Evolutionary conservation across 768 basidiomycete species (phyloP), one percentile per base, ranked within the genome.

Genomic region (Pleurotus platypus): DNA sequence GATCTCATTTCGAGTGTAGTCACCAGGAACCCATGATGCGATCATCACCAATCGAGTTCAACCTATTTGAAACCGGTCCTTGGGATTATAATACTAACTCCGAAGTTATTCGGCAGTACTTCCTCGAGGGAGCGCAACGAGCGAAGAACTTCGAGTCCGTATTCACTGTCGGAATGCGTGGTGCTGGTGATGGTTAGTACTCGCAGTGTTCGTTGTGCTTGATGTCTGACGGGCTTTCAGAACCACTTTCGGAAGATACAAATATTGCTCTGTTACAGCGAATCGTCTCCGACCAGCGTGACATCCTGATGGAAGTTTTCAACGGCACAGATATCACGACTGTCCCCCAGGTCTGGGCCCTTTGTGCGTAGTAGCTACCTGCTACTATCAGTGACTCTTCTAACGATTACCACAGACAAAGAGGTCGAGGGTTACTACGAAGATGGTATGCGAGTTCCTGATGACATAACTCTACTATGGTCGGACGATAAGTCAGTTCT

Each of bases 21-120:
- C 85, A 88, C 64, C 82, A 89, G 66, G 87, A 90, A 63, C 87
- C 88, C 7, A 87, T 89, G 84, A 82, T 84, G 75, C 81, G 87
- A 18, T 84, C 85, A 35, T 84, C 82, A 2, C 86, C 87, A 3
- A 77, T 79, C 58, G 86, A 89, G 64, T 90, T 85, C 76, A 74
- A 68, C 58, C 65, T 81, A 9, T 80, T 82, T 57, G 84, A 80
- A 2, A 64, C 64, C 6, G 87, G 87, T 1, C 61, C 72, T 0
- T 90, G 87, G 86, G 82, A 89, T 64, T 87, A 84, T 63, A 75
- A 69, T 38, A 72, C 69, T 12, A 89, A 88, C 64, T 63, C 74
- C 5, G 75, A 76, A 18, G 75, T 75, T 48, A 78, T 90, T 62
- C 79, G 82, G 64, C 65, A 78, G 15, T 90, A 79, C 68, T 89